Evolutionary conservation across 306 rosid genomes (phyloP).

Genomic region (Trifolium subterraneum): DNA sequence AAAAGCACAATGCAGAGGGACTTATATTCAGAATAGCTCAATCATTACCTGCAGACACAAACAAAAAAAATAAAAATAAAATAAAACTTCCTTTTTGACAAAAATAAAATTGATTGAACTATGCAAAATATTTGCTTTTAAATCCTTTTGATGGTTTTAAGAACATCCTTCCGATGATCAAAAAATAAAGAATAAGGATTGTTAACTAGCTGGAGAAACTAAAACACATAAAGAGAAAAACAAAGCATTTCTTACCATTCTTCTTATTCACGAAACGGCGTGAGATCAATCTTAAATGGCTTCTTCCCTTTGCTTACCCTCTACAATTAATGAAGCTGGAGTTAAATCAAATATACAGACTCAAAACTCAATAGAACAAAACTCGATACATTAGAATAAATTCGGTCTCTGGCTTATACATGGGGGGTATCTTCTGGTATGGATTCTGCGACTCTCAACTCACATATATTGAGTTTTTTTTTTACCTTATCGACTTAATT

Average conservation of each 20-base stretch:
- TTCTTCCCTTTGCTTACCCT: conserved; percentile 91
- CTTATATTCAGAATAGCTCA: conserved; percentile 13
- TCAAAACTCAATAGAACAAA: too few relatives aligned
- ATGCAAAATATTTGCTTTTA: not conserved
- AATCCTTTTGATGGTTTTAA: not conserved
- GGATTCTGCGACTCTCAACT: not conserved
- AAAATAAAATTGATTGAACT: not conserved
- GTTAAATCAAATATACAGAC: conserved; percentile 29
- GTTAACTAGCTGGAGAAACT: conserved; percentile 17
- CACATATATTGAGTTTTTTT: not conserved
- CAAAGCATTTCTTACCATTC: conserved; percentile 46
- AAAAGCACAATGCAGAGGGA: conserved; percentile 17
- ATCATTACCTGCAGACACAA: conserved; percentile 40
- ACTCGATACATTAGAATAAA: not conserved
- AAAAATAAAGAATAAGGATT: not conserved
- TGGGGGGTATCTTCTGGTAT: not conserved
- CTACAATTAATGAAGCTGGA: conserved; percentile 49
- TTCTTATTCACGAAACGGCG: conserved; percentile 70
- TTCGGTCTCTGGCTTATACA: not conserved
- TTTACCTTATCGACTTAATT: not conserved
- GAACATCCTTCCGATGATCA: not conserved
- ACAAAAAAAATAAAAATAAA: not conserved
- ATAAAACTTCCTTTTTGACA: not conserved
- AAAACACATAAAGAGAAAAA: not conserved
- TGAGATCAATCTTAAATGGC: conserved; percentile 75